phyloP scores from a whole-genome alignment of 306 rosid species.

The Abrus pulchellus region DNA sequence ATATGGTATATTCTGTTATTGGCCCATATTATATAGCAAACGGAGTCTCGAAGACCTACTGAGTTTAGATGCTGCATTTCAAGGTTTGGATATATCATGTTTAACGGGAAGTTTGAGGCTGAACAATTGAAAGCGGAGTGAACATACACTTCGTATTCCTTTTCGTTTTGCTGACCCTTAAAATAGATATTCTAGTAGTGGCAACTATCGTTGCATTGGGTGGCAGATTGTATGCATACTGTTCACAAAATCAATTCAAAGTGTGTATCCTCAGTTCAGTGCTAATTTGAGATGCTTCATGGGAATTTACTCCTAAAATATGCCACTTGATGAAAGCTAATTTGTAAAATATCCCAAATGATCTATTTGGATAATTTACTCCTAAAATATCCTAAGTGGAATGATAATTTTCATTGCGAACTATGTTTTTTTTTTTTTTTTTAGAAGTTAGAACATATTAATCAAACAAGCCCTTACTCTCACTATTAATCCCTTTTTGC shows the following conservation, averaged over 20 bases:
- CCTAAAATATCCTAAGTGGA: no score
- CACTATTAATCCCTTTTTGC: no score
- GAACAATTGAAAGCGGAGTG: background rate
- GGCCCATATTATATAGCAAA: background rate
- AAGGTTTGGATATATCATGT: background rate
- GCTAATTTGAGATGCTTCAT: background rate
- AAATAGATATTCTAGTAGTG: background rate
- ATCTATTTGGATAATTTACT: no score
- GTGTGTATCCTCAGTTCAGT: background rate
- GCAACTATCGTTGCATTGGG: slow-evolving; percentile 9
- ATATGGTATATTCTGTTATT: background rate
- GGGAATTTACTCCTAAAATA: background rate
- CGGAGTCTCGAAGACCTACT: background rate
- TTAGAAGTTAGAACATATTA: no score
- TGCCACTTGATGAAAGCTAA: background rate
- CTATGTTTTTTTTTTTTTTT: no score
- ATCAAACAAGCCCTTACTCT: no score
- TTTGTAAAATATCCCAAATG: background rate
- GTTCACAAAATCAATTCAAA: background rate
- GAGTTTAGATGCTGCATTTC: background rate
- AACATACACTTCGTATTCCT: background rate
- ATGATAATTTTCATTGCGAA: no score
- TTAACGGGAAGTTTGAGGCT: background rate
- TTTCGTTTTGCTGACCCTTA: background rate
- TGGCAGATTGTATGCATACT: background rate